Evolutionary conservation across 1,139 yeast genomes (phyloP).

Genomic region (Hyphopichia buzzinii): DNA sequence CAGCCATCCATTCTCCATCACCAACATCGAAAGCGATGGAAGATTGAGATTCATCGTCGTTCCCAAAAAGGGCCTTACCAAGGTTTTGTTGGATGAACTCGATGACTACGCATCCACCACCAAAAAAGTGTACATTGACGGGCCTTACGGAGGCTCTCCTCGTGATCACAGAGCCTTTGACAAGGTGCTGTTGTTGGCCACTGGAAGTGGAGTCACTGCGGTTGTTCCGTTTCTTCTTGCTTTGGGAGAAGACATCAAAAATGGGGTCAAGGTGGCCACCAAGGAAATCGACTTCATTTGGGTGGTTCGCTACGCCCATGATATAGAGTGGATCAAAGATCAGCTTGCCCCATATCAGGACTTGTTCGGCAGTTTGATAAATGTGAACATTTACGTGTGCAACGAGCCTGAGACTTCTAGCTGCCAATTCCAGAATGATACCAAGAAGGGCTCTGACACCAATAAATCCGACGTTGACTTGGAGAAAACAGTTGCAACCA

Average conservation of each 20-base stretch:
- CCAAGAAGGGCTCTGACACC: neutral
- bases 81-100: conserved; percentile 24
- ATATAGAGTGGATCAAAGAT: conserved; percentile 44
- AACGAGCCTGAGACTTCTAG: neutral
- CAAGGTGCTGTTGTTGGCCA: conserved; percentile 39
- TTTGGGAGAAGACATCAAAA: conserved; percentile 25
- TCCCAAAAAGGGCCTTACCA: conserved; percentile 54
- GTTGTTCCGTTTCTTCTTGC: conserved; percentile 38
- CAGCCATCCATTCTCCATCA: conserved; percentile 64
- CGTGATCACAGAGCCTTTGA: conserved; percentile 53
- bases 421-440: neutral
- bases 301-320: conserved; percentile 39
- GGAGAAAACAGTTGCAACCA: conserved; percentile 13
- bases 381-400: conserved; percentile 27
- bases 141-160: conserved; percentile 62
- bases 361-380: conserved; percentile 22
- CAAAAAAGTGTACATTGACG: conserved; percentile 49
- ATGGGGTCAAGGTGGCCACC: conserved; percentile 15
- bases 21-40: conserved; percentile 27
- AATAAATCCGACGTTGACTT: conserved; percentile 6
- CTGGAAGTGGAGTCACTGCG: conserved; percentile 60
- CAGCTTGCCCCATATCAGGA: conserved; percentile 35
- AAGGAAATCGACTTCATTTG: conserved; percentile 45
- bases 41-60: conserved; percentile 49
- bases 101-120: conserved; percentile 19